phyloP scores from a whole-genome alignment of 768 basidiomycete genomes.

The Lactarius indigo region DNA sequence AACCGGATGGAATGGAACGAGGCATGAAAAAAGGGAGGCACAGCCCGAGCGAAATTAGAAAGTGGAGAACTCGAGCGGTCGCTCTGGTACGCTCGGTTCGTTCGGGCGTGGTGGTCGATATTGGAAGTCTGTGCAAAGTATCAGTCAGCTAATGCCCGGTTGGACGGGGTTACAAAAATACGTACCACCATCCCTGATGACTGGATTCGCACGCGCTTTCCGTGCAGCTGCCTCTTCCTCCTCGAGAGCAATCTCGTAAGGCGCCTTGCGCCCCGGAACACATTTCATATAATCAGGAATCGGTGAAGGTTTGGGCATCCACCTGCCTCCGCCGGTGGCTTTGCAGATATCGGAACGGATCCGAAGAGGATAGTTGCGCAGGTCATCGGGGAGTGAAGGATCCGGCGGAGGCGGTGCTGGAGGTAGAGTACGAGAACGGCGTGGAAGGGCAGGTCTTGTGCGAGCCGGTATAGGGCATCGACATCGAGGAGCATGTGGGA shows the following conservation, averaged over 20 bases:
- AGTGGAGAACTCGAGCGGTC: constrained; percentile 55
- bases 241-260: constrained; percentile 69
- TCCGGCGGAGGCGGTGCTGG: constrained; percentile 31
- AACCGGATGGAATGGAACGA: background rate
- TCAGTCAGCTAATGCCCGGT: background rate
- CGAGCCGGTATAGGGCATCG: constrained; percentile 23
- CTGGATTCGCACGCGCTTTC: constrained; percentile 52
- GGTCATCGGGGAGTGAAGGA: constrained; percentile 51
- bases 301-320: constrained; percentile 59
- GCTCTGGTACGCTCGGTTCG: constrained; percentile 43
- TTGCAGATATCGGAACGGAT: constrained; percentile 70
- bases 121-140: constrained; percentile 51
- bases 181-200: constrained; percentile 54
- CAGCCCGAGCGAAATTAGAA: constrained; percentile 41
- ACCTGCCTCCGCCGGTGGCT: constrained; percentile 74
- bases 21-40: background rate
- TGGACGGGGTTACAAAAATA: background rate
- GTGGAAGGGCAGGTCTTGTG: constrained; percentile 14
- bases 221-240: constrained; percentile 55
- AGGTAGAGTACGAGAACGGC: constrained; percentile 36
- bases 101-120: constrained; percentile 54
- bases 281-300: constrained; percentile 44
- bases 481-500: constrained; percentile 29
- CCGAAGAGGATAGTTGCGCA: constrained; percentile 70
- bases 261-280: constrained; percentile 63